These are phyloP conservation scores for Russula ochroleuca DNA, from an alignment of 768 basidiomycete genomes.

Conservation along the genomic window DNA sequence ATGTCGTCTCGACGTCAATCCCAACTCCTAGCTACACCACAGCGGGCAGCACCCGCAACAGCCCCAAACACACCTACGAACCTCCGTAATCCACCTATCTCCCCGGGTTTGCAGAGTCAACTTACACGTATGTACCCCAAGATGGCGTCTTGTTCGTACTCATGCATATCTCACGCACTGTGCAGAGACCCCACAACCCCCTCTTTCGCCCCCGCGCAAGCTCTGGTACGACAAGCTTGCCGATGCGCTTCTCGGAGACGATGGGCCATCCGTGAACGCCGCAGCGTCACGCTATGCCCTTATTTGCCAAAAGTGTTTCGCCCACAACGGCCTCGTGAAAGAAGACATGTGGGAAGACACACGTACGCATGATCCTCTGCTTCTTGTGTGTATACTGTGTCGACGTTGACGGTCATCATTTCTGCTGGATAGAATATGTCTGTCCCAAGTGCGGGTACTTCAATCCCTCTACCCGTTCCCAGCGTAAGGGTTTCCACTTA, in stretches of 20 bases:
- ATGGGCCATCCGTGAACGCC: slow-evolving; percentile 45
- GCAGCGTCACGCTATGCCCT: slow-evolving; percentile 64
- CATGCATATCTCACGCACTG: neutral
- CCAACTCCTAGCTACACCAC: slow-evolving; percentile 31
- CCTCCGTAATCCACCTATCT: slow-evolving; percentile 22
- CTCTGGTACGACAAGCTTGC: slow-evolving; percentile 87
- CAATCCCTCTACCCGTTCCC: slow-evolving; percentile 48
- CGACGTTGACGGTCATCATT: slow-evolving; percentile 4
- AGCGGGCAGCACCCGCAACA: slow-evolving; percentile 30
- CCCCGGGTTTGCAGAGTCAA: slow-evolving; percentile 35
- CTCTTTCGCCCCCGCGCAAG: slow-evolving; percentile 53
- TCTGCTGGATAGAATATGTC: slow-evolving; percentile 57
- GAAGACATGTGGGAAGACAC: slow-evolving; percentile 77
- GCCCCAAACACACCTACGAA: slow-evolving; percentile 28
- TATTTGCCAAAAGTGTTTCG: slow-evolving; percentile 83
- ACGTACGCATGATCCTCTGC: slow-evolving; percentile 50
- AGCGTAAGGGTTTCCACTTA: neutral
- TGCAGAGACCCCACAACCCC: slow-evolving; percentile 40
- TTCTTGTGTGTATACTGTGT: neutral
- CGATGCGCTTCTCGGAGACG: slow-evolving; percentile 81
- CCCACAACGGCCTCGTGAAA: slow-evolving; percentile 84
- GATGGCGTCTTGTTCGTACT: neutral
- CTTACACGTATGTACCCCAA: slow-evolving; percentile 37
- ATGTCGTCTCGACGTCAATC: slow-evolving; percentile 35
- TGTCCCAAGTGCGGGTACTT: slow-evolving; percentile 86